A percentile compares a stretch with the other conserved stretches of the same genome.
phyloP scores from a whole-genome alignment of 177 flowering plant species.

The Vitis hybrid region DNA sequence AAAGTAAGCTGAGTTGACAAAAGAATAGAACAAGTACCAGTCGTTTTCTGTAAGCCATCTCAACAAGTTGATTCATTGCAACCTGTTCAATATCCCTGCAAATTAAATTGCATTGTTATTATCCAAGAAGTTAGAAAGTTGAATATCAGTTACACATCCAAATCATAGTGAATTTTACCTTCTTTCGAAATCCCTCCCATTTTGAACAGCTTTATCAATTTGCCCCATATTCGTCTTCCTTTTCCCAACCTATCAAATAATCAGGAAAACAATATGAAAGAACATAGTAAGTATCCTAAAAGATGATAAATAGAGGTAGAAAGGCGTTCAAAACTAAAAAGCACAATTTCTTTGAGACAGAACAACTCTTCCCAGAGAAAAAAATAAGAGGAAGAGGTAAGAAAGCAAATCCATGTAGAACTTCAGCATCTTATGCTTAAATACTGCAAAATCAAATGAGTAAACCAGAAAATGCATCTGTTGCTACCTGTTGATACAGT shows the following conservation, averaged over 20 bases:
- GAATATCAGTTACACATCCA: not conserved
- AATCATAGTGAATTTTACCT: constrained; percentile 15
- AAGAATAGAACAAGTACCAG: constrained; percentile 23
- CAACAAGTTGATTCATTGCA: constrained; percentile 37
- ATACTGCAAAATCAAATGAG: not conserved
- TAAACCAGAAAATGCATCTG: not conserved
- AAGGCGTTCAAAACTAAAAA: not conserved
- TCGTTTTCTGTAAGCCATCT: constrained; percentile 35
- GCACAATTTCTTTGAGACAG: not conserved
- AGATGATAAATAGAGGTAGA: not conserved
- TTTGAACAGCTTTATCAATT: constrained; percentile 22
- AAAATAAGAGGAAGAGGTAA: not conserved
- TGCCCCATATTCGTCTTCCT: constrained; percentile 28
- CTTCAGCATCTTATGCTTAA: not conserved
- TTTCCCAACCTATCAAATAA: constrained; percentile 17
- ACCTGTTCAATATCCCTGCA: constrained; percentile 36
- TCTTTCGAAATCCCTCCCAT: constrained; percentile 15
- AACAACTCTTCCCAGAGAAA: not conserved
- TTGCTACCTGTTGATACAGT: constrained; percentile 31
- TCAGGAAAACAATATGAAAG: not conserved
- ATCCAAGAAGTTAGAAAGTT: not conserved
- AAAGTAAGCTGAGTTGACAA: not conserved
- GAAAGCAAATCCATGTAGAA: not conserved
- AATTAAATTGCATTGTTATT: not conserved
- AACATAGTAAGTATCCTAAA: not conserved